Evolutionary conservation across 306 rosid genomes (phyloP).

Genomic region (Medicago ruthenica): DNA sequence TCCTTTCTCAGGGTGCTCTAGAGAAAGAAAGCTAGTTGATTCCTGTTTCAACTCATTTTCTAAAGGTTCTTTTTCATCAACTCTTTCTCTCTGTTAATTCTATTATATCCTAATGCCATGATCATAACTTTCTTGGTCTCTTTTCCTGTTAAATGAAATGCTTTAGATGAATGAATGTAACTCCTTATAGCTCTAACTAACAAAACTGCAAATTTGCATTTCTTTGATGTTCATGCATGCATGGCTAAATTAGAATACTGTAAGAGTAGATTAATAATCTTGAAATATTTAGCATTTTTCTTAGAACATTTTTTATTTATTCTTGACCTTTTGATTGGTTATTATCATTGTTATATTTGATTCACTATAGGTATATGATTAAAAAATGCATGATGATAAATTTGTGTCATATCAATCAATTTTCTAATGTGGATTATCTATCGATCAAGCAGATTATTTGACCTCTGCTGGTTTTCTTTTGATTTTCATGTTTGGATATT

Average conservation of each 20-base stretch:
- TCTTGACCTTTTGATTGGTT: not conserved
- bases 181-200: too few species aligned
- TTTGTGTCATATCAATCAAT: constrained; percentile 1
- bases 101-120: constrained; percentile 4
- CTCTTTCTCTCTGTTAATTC: not conserved
- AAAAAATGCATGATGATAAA: constrained; percentile 16
- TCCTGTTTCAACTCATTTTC: constrained; percentile 46
- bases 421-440: constrained; percentile 7
- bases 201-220: constrained; percentile 1
- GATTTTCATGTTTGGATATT: not conserved
- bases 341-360: constrained; percentile 2
- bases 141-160: not conserved
- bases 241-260: not conserved
- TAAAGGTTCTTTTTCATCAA: constrained; percentile 45
- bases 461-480: constrained; percentile 39
- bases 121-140: constrained; percentile 22
- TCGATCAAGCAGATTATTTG: constrained; percentile 17
- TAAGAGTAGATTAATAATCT: constrained; percentile 17
- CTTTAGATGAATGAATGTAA: not conserved
- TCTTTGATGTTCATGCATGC: constrained; percentile 35
- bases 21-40: constrained; percentile 44
- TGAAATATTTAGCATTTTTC: constrained; percentile 22
- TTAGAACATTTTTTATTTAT: not conserved
- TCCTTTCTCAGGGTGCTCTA: constrained; percentile 5
- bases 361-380: not conserved